Percentiles rank a stretch among this genome's conserved stretches.
Evolutionary conservation across 148 eudicot genomes (phyloP).

Genomic region (Rhododendron kiyosumense): DNA sequence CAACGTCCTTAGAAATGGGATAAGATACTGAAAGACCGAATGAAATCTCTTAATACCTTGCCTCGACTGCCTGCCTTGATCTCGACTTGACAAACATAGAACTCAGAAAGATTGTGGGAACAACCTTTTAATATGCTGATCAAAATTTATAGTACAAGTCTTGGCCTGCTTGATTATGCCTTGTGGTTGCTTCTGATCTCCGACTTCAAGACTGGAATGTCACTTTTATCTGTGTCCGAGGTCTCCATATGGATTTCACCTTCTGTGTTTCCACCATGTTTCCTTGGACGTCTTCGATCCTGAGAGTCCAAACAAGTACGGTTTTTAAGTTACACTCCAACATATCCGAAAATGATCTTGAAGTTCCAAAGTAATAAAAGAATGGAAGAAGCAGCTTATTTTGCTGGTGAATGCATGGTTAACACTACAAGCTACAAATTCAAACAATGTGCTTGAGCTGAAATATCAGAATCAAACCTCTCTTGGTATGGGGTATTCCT

Average conservation of each 20-base stretch:
- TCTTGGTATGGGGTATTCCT: constrained; percentile 78
- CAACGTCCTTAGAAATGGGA: constrained; percentile 11
- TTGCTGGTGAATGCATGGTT: not conserved
- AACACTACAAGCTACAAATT: not conserved
- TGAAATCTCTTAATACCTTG: not conserved
- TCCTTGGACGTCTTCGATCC: constrained; percentile 37
- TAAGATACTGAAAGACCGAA: not conserved
- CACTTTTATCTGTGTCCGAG: constrained; percentile 24
- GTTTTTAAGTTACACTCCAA: not conserved
- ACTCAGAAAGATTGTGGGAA: not conserved
- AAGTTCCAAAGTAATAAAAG: not conserved
- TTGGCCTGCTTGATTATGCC: constrained; percentile 7
- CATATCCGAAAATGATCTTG: not conserved
- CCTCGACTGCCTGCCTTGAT: constrained; percentile 1
- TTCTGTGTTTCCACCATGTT: constrained; percentile 13
- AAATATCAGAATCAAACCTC: constrained; percentile 42
- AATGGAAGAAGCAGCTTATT: constrained; percentile 2
- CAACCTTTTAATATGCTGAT: not conserved
- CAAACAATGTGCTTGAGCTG: not conserved
- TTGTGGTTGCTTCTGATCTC: constrained; percentile 12
- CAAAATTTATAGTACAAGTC: not conserved
- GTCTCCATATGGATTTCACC: constrained; percentile 19
- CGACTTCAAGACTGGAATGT: constrained; percentile 12
- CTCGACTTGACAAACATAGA: not conserved
- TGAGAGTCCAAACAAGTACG: constrained; percentile 14